Evolutionary conservation across 352 stramenopile genomes (phyloP).

Genomic region (Plasmopara viticola): DNA sequence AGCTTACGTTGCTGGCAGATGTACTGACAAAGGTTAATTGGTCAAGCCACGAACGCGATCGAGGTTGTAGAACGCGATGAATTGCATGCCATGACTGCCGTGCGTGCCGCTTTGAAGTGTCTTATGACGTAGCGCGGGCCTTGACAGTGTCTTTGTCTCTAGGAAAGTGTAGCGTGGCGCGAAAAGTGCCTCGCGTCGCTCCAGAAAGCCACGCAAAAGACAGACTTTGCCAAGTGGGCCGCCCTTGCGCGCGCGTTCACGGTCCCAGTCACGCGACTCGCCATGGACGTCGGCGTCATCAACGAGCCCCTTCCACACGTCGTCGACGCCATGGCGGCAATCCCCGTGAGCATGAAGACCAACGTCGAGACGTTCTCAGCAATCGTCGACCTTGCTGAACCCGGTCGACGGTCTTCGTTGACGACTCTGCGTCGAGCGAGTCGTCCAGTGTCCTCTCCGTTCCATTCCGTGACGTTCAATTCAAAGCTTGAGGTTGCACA

Average conservation of each 20-base stretch:
- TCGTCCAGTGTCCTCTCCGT: slow-evolving; percentile 2
- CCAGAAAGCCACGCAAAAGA: slow-evolving; percentile 18
- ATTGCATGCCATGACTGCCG: too few species aligned
- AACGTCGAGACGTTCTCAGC: slow-evolving; percentile 44
- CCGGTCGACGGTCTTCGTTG: background rate
- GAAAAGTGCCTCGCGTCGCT: slow-evolving; percentile 35
- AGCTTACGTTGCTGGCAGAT: too few species aligned
- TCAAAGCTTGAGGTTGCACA: too few species aligned
- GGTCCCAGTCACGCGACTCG: slow-evolving; percentile 11
- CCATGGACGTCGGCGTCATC: slow-evolving; percentile 24
- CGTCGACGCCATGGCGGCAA: slow-evolving; percentile 11
- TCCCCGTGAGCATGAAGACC: slow-evolving; percentile 25
- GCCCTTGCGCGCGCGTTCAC: slow-evolving; percentile 34
- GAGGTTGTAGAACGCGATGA: too few species aligned
- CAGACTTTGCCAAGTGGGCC: slow-evolving; percentile 34
- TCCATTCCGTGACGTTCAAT: background rate
- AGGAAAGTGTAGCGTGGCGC: slow-evolving; percentile 40
- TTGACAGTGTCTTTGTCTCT: background rate
- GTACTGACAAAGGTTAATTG: too few species aligned
- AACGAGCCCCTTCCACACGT: slow-evolving; percentile 8
- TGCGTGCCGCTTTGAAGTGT: background rate
- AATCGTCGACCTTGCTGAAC: slow-evolving; percentile 13
- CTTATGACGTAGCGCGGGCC: background rate
- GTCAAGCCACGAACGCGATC: too few species aligned
- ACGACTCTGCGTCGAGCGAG: slow-evolving; percentile 6